Conservation (phyloP, 306 rosid species). For the Parietaria judaica region DNA sequence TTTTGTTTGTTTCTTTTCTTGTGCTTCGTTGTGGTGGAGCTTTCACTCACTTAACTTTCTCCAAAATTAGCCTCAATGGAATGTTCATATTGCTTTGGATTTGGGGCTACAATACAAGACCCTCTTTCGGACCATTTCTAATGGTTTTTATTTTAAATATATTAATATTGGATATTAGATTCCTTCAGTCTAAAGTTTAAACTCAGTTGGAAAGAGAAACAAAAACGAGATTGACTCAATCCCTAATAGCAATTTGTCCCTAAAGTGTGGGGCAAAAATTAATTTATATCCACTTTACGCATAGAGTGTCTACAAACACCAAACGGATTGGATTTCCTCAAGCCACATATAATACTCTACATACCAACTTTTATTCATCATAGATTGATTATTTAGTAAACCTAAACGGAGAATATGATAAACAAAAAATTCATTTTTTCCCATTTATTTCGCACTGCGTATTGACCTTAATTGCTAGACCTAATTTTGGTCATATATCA, state of each 20-base stretch:
- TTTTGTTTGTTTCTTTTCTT: constrained; percentile 13
- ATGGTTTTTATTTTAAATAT: not conserved
- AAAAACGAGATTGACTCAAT: not conserved
- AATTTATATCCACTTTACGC: constrained; percentile 7
- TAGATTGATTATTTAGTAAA: too few species aligned
- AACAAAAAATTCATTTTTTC: too few species aligned
- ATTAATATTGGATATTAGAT: not conserved
- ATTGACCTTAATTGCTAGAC: too few species aligned
- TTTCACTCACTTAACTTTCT: not conserved
- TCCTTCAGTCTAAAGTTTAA: not conserved
- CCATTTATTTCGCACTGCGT: too few species aligned
- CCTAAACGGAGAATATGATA: too few species aligned
- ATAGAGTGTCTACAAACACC: constrained; percentile 15
- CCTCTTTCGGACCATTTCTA: constrained; percentile 24
- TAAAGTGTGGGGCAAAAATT: constrained; percentile 11
- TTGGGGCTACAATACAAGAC: constrained; percentile 24
- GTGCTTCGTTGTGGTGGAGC: constrained; percentile 15
- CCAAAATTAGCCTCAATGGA: too few species aligned
- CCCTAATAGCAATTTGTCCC: constrained; percentile 9
- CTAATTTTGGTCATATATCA: too few species aligned
- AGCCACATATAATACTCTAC: not conserved
- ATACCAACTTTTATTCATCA: constrained; percentile 1
- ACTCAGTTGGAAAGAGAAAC: not conserved
- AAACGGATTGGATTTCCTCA: constrained; percentile 16
- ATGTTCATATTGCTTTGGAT: constrained; percentile 31